Percentiles rank a stretch among this genome's conserved stretches.
Evolutionary conservation across 2,329 filamentous ascomycete species (phyloP).

Genomic region (Alternaria metachromatica): DNA sequence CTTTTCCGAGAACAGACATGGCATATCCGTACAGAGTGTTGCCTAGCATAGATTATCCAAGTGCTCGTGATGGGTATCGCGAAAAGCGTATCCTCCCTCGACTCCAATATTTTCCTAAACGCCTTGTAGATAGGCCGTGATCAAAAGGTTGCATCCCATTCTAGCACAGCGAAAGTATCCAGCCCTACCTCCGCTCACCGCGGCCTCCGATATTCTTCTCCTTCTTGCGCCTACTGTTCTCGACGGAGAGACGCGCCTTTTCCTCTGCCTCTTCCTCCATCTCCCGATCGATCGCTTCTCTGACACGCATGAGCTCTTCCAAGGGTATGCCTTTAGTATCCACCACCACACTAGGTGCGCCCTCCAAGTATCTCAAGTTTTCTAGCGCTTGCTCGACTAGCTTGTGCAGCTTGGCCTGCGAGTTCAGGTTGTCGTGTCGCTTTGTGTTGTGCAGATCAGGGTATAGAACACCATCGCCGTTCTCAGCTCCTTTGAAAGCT

Average conservation of each 20-base stretch:
- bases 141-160: background rate
- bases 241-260: constrained; percentile 64
- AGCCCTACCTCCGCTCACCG: constrained; percentile 46
- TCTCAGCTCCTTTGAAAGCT: constrained; percentile 82
- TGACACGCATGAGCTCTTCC: constrained; percentile 61
- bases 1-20: background rate
- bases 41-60: background rate
- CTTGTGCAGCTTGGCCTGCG: constrained; percentile 74
- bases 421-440: constrained; percentile 77
- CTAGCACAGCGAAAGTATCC: background rate
- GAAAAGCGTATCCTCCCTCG: background rate
- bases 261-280: constrained; percentile 70
- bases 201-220: constrained; percentile 56
- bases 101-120: background rate
- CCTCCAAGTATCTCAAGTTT: constrained; percentile 83
- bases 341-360: constrained; percentile 76
- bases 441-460: constrained; percentile 83
- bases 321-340: constrained; percentile 83
- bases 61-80: background rate
- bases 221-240: constrained; percentile 47
- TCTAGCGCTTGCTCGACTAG: constrained; percentile 81
- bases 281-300: constrained; percentile 72
- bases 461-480: constrained; percentile 73
- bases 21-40: background rate
- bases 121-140: background rate